phyloP scores from a whole-genome alignment of 1,139 yeast species.

The Pichia kudriavzevii region DNA sequence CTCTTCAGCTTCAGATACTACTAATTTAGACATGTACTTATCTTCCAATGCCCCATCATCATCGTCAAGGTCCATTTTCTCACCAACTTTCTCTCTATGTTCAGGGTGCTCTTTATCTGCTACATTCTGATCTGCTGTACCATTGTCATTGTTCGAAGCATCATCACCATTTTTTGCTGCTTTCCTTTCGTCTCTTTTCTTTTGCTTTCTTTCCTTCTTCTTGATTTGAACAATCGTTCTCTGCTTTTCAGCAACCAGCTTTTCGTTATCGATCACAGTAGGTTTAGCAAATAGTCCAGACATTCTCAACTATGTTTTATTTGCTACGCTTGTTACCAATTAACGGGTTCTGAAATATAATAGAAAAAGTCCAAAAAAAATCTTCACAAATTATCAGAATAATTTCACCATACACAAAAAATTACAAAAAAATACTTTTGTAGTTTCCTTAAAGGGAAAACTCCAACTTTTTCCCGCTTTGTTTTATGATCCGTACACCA shows the following conservation, averaged over 20 bases:
- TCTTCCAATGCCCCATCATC: conserved; percentile 12
- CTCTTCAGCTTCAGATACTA: conserved; percentile 4
- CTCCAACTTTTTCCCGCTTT: conserved; percentile 4
- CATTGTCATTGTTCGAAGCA: not conserved
- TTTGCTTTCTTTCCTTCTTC: conserved; percentile 18
- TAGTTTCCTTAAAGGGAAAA: too few relatives aligned
- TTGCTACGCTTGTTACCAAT: conserved; percentile 8
- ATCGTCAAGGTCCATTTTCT: conserved; percentile 5
- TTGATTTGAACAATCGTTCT: conserved; percentile 20
- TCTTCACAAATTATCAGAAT: too few relatives aligned
- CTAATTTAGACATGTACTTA: conserved; percentile 12
- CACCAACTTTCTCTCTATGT: conserved; percentile 5
- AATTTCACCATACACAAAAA: too few relatives aligned
- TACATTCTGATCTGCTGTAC: not conserved
- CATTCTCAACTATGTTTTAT: too few relatives aligned
- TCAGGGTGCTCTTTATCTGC: conserved; percentile 4
- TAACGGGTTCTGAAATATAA: too few relatives aligned
- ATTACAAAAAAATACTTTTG: too few relatives aligned
- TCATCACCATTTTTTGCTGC: conserved; percentile 1
- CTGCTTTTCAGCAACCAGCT: conserved; percentile 26
- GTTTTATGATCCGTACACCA: conserved; percentile 6
- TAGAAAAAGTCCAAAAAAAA: conserved; percentile 2
- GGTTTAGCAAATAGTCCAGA: conserved; percentile 33
- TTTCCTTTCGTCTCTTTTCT: conserved; percentile 9
- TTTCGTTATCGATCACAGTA: conserved; percentile 31